Percentiles rank a stretch among this genome's conserved stretches.
Conservation (phyloP, 768 basidiomycete genomes). For the Kwoniella sp. region DNA sequence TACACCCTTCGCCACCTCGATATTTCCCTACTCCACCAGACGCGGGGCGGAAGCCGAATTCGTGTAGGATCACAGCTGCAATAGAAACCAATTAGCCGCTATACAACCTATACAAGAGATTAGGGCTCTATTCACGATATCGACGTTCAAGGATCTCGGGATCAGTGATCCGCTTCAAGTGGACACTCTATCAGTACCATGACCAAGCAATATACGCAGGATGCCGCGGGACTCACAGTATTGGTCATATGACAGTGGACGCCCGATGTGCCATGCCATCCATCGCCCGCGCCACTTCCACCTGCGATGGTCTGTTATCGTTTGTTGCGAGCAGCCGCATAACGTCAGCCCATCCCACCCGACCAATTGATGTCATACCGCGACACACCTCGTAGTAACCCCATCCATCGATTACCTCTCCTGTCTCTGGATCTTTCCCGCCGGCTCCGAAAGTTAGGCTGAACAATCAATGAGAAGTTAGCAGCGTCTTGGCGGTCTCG, state of each 20-base stretch:
- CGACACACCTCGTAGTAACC: conserved; percentile 73
- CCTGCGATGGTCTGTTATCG: conserved; percentile 26
- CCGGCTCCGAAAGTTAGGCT: conserved; percentile 88
- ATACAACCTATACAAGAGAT: neutral
- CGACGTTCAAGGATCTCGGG: conserved; percentile 90
- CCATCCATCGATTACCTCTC: conserved; percentile 50
- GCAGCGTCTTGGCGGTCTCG: neutral
- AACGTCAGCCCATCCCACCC: conserved; percentile 15
- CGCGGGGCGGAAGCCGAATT: conserved; percentile 61
- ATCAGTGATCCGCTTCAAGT: conserved; percentile 59
- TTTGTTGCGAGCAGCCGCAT: too few relatives aligned
- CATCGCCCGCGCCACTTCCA: conserved; percentile 45
- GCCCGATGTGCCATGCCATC: conserved; percentile 43
- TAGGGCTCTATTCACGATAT: conserved; percentile 63
- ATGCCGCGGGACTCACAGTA: conserved; percentile 21
- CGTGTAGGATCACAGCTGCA: conserved; percentile 74
- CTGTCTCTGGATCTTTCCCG: conserved; percentile 64
- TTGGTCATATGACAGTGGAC: conserved; percentile 36
- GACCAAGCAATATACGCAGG: neutral
- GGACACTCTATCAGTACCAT: neutral
- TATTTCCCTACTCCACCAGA: conserved; percentile 44
- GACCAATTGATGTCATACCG: too few relatives aligned
- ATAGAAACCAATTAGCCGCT: neutral
- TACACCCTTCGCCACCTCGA: conserved; percentile 45
- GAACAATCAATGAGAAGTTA: conserved; percentile 41